Percentiles rank a stretch among this genome's conserved stretches.
These are phyloP conservation scores for Cymbidium sinense DNA, from an alignment of 106 monocot species.

Conservation along the genomic window DNA sequence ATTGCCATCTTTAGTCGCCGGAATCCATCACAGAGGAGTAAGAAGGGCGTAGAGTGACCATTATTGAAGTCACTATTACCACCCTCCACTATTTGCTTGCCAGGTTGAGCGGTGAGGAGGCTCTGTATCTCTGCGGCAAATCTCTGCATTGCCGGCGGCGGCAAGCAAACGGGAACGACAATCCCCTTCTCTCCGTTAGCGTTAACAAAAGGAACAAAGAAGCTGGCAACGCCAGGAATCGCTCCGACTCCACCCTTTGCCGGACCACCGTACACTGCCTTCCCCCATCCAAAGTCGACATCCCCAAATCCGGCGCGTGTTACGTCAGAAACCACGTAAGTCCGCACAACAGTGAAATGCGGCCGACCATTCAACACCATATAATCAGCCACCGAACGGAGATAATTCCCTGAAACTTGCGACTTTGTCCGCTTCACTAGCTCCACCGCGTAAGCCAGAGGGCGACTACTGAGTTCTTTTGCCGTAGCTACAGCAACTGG, in stretches of 20 bases:
- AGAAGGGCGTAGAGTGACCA: too few species aligned
- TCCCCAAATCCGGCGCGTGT: constrained; percentile 33
- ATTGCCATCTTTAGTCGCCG: too few species aligned
- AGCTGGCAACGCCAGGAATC: constrained; percentile 48
- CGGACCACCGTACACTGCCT: constrained; percentile 44
- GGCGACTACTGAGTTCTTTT: constrained; percentile 24
- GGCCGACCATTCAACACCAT: constrained; percentile 48
- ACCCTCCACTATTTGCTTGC: not conserved
- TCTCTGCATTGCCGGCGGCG: constrained; percentile 42
- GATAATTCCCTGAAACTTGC: constrained; percentile 39
- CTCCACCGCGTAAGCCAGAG: constrained; percentile 45
- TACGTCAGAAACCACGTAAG: constrained; percentile 56
- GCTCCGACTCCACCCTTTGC: constrained; percentile 36
- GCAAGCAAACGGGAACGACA: constrained; percentile 46
- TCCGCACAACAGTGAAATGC: constrained; percentile 24
- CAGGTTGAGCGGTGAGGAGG: not conserved
- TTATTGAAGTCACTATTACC: too few species aligned
- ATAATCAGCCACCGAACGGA: constrained; percentile 51
- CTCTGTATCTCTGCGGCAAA: constrained; percentile 39
- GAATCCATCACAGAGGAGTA: too few species aligned
- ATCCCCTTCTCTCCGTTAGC: constrained; percentile 35
- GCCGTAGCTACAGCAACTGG: constrained; percentile 37
- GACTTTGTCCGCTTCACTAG: constrained; percentile 44
- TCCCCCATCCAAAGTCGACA: constrained; percentile 67
- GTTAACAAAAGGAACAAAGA: constrained; percentile 37